Evolutionary conservation across 2,329 filamentous ascomycete genomes (phyloP), one percentile per base, ranked within the genome.

Genomic region (Myotisia sp.): DNA sequence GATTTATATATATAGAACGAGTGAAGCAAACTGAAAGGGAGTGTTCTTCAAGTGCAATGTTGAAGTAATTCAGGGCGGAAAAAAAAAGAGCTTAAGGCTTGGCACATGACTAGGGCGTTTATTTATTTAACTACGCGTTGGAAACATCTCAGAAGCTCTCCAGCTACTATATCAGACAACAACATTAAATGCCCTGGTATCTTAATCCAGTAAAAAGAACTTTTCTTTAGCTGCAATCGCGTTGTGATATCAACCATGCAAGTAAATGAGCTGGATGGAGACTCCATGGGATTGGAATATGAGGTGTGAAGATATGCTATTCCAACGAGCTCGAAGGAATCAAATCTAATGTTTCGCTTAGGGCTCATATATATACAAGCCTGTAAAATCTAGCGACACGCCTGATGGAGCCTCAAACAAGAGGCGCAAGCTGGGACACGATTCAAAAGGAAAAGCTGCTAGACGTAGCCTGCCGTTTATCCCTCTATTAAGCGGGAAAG

Each of bases 321-420:
- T 24, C 5, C 20, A 17, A 3, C 20, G 7, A 16, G 17, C 17
- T 3, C 4, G 13, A 22, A 3, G 18, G 16, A 26, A 9, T 12
- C 5, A 16, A 14, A 17, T 3, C 20, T 32, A 23, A 32, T 12
- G 1, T 12, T 18, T 34, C 13, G 3, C 2, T 20, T 27, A 79
- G 74, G 66, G 67, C 29, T 71, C 72, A 37, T 79, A 74, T 51
- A 57, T 79, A 42, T 79, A 76, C 52, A 63, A 67, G 39, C 67
- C 73, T 38, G 54, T 64, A 28, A 49, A 51, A 56, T 61, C 37
- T 56, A 51, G 39, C 10, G 41, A 26, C 38, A 45, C 28, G 45
- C 40, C 18, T 54, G 59, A 31, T 63, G 68, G 24, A 67, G 72
- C 18, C 49, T 64, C 22, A 79, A 80, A 51, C 12, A 32, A 32